A percentile compares a stretch with the other conserved stretches of the same genome.
These are phyloP conservation scores for Pseudogymnoascus sp. DNA, from an alignment of 2,329 filamentous ascomycete genomes.

Conservation along the genomic window DNA sequence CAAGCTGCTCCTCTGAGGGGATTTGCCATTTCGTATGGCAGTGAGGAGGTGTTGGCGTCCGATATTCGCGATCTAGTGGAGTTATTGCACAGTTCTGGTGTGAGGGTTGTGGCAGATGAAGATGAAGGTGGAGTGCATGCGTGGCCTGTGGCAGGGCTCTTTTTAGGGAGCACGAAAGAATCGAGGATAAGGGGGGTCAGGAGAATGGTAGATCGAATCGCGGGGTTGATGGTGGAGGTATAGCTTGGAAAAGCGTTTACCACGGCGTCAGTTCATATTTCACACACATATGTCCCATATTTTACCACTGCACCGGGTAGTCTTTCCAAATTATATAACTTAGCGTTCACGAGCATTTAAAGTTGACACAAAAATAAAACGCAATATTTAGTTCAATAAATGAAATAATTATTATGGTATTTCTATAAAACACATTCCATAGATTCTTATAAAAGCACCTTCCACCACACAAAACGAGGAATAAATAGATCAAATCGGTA, in stretches of 20 bases:
- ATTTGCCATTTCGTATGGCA: constrained; percentile 65
- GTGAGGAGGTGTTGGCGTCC: constrained; percentile 69
- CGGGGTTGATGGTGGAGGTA: not conserved
- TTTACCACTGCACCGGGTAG: not conserved
- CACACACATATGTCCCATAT: not conserved
- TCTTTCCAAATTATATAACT: too few relatives aligned
- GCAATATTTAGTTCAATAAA: not conserved
- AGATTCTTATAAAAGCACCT: too few relatives aligned
- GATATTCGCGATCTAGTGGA: constrained; percentile 58
- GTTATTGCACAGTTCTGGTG: constrained; percentile 46
- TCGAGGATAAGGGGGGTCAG: constrained; percentile 47
- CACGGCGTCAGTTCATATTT: not conserved
- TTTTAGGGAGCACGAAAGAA: constrained; percentile 42
- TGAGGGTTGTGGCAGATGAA: constrained; percentile 47
- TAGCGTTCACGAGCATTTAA: not conserved
- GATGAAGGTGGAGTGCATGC: constrained; percentile 68
- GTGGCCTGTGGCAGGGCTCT: constrained; percentile 68
- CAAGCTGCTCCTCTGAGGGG: constrained; percentile 60
- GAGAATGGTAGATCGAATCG: constrained; percentile 30
- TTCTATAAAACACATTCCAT: not conserved
- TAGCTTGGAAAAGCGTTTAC: not conserved
- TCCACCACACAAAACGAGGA: not conserved
- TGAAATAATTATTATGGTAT: not conserved
- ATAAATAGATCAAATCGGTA: constrained; percentile 18
- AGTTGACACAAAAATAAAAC: not conserved